Conservation (phyloP, 805 yeast species). For the Yamadazyma sp. region DNA sequence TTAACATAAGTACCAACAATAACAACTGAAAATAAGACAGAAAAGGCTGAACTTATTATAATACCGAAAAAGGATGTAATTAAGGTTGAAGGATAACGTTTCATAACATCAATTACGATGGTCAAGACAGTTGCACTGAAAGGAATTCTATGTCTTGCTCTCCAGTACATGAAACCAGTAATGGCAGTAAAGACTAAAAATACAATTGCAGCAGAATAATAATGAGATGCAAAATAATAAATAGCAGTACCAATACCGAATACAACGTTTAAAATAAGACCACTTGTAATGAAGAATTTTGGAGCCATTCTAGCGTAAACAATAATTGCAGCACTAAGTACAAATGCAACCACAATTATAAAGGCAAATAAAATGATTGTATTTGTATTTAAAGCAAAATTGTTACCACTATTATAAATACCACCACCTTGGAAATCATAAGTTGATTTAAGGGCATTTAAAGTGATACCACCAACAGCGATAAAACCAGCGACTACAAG, state of each 20-base stretch:
- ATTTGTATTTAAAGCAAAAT: slow-evolving; percentile 71
- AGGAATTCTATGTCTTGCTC: slow-evolving; percentile 67
- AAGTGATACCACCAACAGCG: slow-evolving; percentile 65
- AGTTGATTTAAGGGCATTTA: slow-evolving; percentile 59
- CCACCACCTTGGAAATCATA: slow-evolving; percentile 58
- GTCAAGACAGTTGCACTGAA: slow-evolving; percentile 67
- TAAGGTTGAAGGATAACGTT: slow-evolving; percentile 65
- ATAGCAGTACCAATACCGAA: slow-evolving; percentile 76
- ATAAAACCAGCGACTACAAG: slow-evolving; percentile 58
- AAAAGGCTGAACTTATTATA: slow-evolving; percentile 57
- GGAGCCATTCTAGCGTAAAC: slow-evolving; percentile 64
- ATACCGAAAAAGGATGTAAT: slow-evolving; percentile 60
- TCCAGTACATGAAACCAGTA: slow-evolving; percentile 71
- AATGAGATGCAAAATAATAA: slow-evolving; percentile 61
- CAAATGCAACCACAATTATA: slow-evolving; percentile 56
- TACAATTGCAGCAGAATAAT: slow-evolving; percentile 80
- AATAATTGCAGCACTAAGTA: slow-evolving; percentile 55
- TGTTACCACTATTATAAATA: slow-evolving; percentile 50
- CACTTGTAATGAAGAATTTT: slow-evolving; percentile 60
- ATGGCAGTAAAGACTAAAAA: slow-evolving; percentile 63
- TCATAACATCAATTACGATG: slow-evolving; percentile 75
- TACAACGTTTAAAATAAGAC: slow-evolving; percentile 63
- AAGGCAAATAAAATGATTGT: slow-evolving; percentile 70
- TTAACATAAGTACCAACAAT: slow-evolving; percentile 77
- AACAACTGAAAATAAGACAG: slow-evolving; percentile 62